phyloP scores from a whole-genome alignment of 306 rosid genomes.

The Nissolia schottii region DNA sequence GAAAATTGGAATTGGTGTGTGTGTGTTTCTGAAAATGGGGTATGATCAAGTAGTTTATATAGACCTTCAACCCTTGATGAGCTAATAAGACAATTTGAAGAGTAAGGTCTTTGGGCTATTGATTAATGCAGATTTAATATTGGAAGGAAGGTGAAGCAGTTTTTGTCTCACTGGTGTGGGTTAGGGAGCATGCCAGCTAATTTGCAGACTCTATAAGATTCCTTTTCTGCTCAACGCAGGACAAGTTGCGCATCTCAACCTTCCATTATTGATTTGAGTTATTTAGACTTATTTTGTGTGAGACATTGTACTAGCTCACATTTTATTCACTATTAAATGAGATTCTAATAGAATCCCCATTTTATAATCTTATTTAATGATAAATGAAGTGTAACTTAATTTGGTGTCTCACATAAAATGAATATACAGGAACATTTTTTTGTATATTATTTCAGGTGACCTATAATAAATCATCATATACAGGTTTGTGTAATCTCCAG shows the following conservation, averaged over 20 bases:
- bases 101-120: background rate
- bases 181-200: constrained; percentile 58
- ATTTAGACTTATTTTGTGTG: no score
- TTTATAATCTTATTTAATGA: no score
- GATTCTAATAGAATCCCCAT: no score
- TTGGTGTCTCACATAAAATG: no score
- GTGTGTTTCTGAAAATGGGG: background rate
- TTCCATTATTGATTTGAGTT: no score
- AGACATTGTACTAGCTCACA: no score
- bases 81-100: background rate
- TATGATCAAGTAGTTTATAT: constrained; percentile 30
- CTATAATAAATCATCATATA: no score
- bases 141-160: constrained; percentile 6
- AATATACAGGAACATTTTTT: no score
- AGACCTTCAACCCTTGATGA: constrained; percentile 7
- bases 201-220: constrained; percentile 31
- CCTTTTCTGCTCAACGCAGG: constrained; percentile 39
- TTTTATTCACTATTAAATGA: no score
- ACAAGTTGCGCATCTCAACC: constrained; percentile 27
- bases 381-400: no score
- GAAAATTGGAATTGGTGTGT: background rate
- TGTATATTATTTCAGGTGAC: no score
- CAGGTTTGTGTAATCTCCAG: no score
- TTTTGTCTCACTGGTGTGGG: constrained; percentile 26
- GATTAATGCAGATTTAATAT: background rate